Percentiles rank a stretch among this genome's conserved stretches.
These are phyloP conservation scores for Colletotrichum salicis DNA, from an alignment of 2,329 filamentous ascomycete genomes.

Conservation along the genomic window DNA sequence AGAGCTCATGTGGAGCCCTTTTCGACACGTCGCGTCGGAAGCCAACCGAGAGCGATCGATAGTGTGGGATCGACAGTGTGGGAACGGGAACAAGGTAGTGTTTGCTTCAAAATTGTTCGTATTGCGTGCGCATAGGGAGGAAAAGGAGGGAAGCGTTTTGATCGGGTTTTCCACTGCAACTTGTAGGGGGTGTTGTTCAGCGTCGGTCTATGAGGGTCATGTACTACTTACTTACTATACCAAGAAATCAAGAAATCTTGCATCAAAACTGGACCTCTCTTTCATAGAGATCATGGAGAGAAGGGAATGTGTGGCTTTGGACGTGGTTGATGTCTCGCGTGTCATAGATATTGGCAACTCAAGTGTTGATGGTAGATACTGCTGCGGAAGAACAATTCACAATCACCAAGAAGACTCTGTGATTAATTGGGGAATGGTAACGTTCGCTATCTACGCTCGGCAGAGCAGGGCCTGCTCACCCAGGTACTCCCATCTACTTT, in stretches of 20 bases:
- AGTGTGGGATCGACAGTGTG: too few species aligned
- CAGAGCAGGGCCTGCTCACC: neutral
- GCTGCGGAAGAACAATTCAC: neutral
- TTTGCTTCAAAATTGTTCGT: neutral
- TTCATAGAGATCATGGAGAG: too few species aligned
- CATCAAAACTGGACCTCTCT: neutral
- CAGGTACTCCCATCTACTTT: neutral
- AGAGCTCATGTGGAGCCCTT: conserved; percentile 11
- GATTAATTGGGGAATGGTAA: conserved; percentile 9
- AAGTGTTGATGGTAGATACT: neutral
- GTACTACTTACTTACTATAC: conserved; percentile 12
- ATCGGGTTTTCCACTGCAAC: neutral
- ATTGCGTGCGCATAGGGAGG: neutral
- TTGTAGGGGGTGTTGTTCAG: neutral
- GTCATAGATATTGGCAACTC: neutral
- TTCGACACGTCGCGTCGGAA: neutral
- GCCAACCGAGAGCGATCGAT: neutral
- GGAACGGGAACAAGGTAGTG: neutral
- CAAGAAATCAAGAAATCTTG: neutral
- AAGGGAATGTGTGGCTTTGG: neutral
- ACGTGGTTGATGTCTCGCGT: neutral
- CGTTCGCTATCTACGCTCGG: conserved; percentile 23
- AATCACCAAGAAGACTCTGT: neutral
- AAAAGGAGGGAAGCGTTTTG: conserved; percentile 4
- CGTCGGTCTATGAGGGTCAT: conserved; percentile 5